phyloP scores from a whole-genome alignment of 2,329 filamentous ascomycete species.

The Coniella lustricola region DNA sequence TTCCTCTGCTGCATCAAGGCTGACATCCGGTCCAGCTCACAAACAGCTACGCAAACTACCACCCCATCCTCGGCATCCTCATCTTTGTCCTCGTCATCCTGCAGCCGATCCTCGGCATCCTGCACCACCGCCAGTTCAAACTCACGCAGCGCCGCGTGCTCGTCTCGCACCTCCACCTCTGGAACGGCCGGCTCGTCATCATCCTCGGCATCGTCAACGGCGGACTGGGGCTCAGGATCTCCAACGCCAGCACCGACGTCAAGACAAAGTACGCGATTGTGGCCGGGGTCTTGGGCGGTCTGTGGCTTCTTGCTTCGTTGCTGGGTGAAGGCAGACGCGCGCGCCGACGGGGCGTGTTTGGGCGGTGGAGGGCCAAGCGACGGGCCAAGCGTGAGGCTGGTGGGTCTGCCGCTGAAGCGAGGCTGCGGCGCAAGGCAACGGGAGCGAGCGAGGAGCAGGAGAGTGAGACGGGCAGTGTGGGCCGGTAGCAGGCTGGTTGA shows the following conservation, averaged over 20 bases:
- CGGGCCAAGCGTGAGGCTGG: too few species aligned
- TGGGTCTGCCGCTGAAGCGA: too few species aligned
- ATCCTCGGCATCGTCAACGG: constrained; percentile 39
- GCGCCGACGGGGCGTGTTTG: background rate
- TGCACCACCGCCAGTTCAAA: constrained; percentile 37
- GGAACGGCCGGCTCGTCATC: constrained; percentile 33
- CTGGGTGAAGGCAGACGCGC: constrained; percentile 24
- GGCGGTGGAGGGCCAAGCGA: background rate
- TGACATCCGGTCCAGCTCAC: background rate
- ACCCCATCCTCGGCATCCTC: constrained; percentile 41
- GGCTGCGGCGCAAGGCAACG: too few species aligned
- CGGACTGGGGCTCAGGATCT: constrained; percentile 34
- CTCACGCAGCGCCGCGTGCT: constrained; percentile 28
- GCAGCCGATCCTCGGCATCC: constrained; percentile 34
- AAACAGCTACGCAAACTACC: constrained; percentile 27
- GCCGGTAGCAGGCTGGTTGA: too few species aligned
- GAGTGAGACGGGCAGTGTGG: too few species aligned
- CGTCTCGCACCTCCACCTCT: constrained; percentile 37
- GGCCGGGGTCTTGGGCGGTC: constrained; percentile 28
- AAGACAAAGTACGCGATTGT: constrained; percentile 33
- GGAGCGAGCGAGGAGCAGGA: too few species aligned
- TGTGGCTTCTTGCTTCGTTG: constrained; percentile 31
- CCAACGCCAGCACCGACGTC: constrained; percentile 21
- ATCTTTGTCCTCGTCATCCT: constrained; percentile 31
- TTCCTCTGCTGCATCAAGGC: too few species aligned